Evolutionary conservation across 1,284 basidiomycete genomes (phyloP), one percentile per base, ranked within the genome.

Genomic region (Trichosporon sp.): DNA sequence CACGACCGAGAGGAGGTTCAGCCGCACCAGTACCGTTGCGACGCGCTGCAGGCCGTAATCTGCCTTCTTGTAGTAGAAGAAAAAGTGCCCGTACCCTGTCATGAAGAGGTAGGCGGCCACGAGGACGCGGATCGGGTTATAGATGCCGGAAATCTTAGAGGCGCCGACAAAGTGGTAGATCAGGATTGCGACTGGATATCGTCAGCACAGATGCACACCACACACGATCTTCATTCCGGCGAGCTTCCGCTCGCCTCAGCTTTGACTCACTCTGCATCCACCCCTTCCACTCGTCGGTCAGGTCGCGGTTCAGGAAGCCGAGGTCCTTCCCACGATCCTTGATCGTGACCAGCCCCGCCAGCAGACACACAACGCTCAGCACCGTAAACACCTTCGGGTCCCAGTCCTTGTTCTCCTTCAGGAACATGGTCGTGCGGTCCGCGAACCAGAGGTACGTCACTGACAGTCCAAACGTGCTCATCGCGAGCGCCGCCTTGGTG

Each of bases 201-300:
- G 32, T 40, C 13, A 62, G 60, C 57, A 8, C 19, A n/a, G 23
- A 2, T 8, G 25, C 1, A 1, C 16, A 29, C n/a, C 19, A 14
- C 10, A 59, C 32, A 37, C n/a, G n/a, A n/a, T n/a, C n/a, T n/a
- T n/a, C n/a, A n/a, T n/a, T n/a, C n/a, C n/a, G n/a, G n/a, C n/a
- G n/a, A n/a, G n/a, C n/a, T n/a, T n/a, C n/a, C n/a, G n/a, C n/a
- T n/a, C n/a, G n/a, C 25, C 19, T 2, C 13, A 13, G 25, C 29
- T 14, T 27, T 1, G n/a, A 81, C 88, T 64, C 74, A 91, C 90
- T 84, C 82, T 95, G 92, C 92, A 95, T 95, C 92, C 92, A 95
- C 1, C 92, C 92, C 78, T 95, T 95, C 91, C 91, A 93, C 79
- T 95, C 92, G 72, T 95, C 91, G 0, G 91, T 94, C 78, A 95